A percentile compares a stretch with the other conserved stretches of the same genome.
Evolutionary conservation across 129 eudicot genomes (phyloP).

Genomic region (Oenanthe sinensis): DNA sequence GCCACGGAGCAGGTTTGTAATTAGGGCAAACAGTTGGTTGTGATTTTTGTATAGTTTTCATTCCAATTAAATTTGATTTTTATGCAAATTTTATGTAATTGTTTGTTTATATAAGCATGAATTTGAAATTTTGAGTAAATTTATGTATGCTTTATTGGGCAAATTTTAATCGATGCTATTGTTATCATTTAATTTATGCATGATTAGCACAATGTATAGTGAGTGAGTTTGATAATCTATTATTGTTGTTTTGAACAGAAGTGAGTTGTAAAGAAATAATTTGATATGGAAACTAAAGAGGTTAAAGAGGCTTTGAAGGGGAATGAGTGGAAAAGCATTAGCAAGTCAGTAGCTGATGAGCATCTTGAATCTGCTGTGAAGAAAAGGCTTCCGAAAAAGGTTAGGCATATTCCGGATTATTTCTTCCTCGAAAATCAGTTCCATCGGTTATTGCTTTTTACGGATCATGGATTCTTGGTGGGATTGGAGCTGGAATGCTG

Average conservation of each 20-base stretch:
- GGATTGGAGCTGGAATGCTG: constrained; percentile 92
- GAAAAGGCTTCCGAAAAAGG: constrained; percentile 62
- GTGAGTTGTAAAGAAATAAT: neutral
- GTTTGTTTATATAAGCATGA: neutral
- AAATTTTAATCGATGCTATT: no score
- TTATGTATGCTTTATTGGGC: neutral
- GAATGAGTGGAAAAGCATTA: constrained; percentile 68
- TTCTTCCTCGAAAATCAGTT: constrained; percentile 75
- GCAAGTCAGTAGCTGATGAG: constrained; percentile 27
- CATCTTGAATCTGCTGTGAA: constrained; percentile 47
- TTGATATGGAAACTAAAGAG: constrained; percentile 43
- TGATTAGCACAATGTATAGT: neutral
- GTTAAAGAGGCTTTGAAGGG: constrained; percentile 44
- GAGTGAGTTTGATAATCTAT: neutral
- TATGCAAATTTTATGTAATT: neutral
- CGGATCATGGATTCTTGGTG: constrained; percentile 75
- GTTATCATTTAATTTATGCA: no score
- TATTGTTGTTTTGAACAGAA: constrained; percentile 8
- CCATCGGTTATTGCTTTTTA: constrained; percentile 59
- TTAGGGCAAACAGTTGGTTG: neutral
- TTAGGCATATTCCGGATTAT: constrained; percentile 67
- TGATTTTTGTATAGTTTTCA: neutral
- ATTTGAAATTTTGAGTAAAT: neutral
- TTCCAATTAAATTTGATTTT: neutral
- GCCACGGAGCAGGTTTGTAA: neutral